Evolutionary conservation across 2,329 filamentous ascomycete genomes (phyloP).

Genomic region (Aspergillus viridinutans): DNA sequence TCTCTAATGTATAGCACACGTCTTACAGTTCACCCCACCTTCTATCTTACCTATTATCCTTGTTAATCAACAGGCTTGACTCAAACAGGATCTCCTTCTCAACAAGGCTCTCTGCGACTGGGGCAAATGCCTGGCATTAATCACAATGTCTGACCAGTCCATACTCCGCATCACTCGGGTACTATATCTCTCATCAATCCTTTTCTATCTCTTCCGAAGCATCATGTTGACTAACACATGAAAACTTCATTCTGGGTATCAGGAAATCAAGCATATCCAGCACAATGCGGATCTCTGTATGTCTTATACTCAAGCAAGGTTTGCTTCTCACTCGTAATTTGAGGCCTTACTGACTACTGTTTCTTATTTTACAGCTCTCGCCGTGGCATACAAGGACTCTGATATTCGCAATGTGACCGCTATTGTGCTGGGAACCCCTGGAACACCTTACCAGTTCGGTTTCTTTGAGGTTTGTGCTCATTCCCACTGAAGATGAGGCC

Average conservation of each 20-base stretch:
- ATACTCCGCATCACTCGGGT: constrained; percentile 85
- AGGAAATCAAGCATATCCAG: constrained; percentile 86
- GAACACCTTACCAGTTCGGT: constrained; percentile 93
- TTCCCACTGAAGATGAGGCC: not conserved
- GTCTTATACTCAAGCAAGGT: constrained; percentile 26
- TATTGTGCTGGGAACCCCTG: constrained; percentile 85
- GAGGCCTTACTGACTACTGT: constrained; percentile 12
- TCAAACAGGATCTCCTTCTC: not conserved
- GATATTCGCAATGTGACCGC: constrained; percentile 86
- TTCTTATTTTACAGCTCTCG: constrained; percentile 60
- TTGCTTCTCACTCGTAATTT: not conserved
- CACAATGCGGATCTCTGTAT: constrained; percentile 77
- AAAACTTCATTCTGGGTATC: constrained; percentile 10
- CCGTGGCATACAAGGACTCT: constrained; percentile 79
- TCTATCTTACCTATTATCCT: not conserved
- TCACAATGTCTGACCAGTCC: constrained; percentile 71
- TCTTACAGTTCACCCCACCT: not conserved
- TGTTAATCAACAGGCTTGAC: not conserved
- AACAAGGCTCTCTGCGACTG: not conserved
- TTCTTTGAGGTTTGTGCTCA: constrained; percentile 75
- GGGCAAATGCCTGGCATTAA: not conserved
- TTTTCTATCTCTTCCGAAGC: not conserved
- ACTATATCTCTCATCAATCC: constrained; percentile 27
- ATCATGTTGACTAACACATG: constrained; percentile 11
- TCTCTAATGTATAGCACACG: not conserved